A percentile compares a stretch with the other conserved stretches of the same genome.
Conservation (phyloP, 345 rosid genomes). For the Acer negundo region DNA sequence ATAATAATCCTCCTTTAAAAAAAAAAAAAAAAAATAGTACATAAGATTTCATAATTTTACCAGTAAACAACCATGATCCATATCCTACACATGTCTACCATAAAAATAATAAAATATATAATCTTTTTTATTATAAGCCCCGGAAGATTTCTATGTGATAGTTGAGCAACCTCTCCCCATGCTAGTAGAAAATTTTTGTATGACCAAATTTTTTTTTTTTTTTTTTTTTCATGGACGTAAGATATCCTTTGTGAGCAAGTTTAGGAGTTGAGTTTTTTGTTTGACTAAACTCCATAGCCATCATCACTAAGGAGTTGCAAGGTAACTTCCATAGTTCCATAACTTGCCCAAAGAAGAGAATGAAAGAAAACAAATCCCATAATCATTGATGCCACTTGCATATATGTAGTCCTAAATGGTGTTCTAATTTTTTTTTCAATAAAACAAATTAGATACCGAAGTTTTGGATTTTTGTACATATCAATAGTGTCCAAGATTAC, state of each 20-base stretch:
- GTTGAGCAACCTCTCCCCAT: conserved; percentile 15
- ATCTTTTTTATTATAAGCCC: background rate
- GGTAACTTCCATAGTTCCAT: background rate
- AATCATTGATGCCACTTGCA: background rate
- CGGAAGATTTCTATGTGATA: background rate
- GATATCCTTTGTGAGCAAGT: background rate
- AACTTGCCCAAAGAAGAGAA: background rate
- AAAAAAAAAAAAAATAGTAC: no score
- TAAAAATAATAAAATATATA: background rate
- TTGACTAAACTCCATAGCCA: background rate
- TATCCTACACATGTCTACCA: background rate
- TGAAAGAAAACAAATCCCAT: background rate
- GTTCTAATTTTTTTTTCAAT: background rate
- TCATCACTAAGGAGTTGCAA: background rate
- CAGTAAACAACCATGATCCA: background rate
- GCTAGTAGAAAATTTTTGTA: background rate
- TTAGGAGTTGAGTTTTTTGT: background rate
- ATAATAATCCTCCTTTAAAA: no score
- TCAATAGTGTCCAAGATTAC: background rate
- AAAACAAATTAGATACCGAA: no score
- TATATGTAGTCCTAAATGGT: background rate
- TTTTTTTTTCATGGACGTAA: background rate
- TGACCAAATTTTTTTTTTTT: background rate
- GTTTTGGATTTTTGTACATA: background rate
- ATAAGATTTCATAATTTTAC: background rate